These are phyloP conservation scores for Bisporella sp. DNA, from an alignment of 2,329 filamentous ascomycete genomes.

Conservation along the genomic window DNA sequence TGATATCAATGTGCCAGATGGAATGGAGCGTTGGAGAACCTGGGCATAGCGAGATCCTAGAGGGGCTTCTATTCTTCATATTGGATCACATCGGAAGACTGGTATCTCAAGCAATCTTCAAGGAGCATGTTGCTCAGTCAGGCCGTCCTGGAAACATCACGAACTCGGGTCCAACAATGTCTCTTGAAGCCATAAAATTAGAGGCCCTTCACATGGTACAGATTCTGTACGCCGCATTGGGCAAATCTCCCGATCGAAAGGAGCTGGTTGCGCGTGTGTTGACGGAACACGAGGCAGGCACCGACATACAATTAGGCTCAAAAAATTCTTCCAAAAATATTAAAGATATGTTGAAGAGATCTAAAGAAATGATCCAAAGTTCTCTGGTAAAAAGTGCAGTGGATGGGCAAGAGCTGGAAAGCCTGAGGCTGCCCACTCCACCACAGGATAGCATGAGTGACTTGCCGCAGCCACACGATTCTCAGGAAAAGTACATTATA, in stretches of 20 bases:
- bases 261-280: slow-evolving; percentile 14
- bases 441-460: slow-evolving; percentile 1
- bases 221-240: slow-evolving; percentile 18
- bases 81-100: slow-evolving; percentile 33
- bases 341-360: slow-evolving; percentile 10
- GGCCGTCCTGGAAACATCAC: slow-evolving; percentile 16
- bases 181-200: not conserved
- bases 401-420: slow-evolving; percentile 13
- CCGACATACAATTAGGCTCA: not conserved
- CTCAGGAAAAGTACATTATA: slow-evolving; percentile 2
- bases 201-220: slow-evolving; percentile 18
- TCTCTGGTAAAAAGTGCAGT: slow-evolving; percentile 18
- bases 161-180: not conserved
- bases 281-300: not conserved
- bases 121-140: slow-evolving; percentile 23
- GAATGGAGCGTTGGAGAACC: slow-evolving; percentile 15
- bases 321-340: not conserved
- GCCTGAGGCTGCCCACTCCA: slow-evolving; percentile 11
- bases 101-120: slow-evolving; percentile 32
- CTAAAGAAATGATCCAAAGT: slow-evolving; percentile 16
- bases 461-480: not conserved
- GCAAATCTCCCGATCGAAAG: slow-evolving; percentile 10
- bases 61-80: slow-evolving; percentile 33
- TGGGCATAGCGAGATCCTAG: slow-evolving; percentile 30
- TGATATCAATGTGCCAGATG: slow-evolving; percentile 13